phyloP scores from a whole-genome alignment of 306 rosid species.

The Cucumis melo region DNA sequence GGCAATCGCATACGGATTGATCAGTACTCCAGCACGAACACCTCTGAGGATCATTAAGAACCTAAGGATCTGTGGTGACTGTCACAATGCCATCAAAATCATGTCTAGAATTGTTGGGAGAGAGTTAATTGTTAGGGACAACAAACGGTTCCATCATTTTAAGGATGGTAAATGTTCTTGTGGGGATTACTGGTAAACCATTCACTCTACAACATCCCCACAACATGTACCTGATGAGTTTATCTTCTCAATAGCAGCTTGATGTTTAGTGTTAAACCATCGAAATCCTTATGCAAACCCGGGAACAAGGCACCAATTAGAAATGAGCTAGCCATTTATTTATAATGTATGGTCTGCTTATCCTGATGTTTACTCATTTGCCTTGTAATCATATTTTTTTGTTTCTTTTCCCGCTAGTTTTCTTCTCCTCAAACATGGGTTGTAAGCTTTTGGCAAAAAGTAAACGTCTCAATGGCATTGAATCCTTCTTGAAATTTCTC shows the following conservation, averaged over 20 bases:
- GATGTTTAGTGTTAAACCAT: conserved; percentile 12
- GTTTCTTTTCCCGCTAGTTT: not conserved
- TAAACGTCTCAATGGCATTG: not conserved
- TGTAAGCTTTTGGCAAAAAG: not conserved
- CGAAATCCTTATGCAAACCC: conserved; percentile 1
- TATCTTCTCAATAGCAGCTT: conserved; percentile 5
- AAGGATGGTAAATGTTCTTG: conserved; percentile 86
- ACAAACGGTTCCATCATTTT: conserved; percentile 82
- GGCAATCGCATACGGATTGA: conserved; percentile 82
- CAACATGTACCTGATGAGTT: conserved; percentile 1
- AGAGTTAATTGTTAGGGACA: conserved; percentile 65
- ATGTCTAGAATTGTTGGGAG: conserved; percentile 84
- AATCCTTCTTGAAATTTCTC: not conserved
- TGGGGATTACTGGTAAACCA: conserved; percentile 80
- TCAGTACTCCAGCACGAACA: conserved; percentile 70
- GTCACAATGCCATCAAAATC: conserved; percentile 87
- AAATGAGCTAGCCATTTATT: conserved; percentile 17
- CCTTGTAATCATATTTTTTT: not conserved
- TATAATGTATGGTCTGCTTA: conserved; percentile 15
- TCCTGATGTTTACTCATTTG: not conserved
- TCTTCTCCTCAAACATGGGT: not conserved
- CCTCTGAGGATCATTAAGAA: conserved; percentile 83
- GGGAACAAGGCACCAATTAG: conserved; percentile 7
- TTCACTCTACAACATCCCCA: not conserved
- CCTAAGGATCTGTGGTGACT: conserved; percentile 72